These are phyloP conservation scores for Millerozyma miso DNA, from an alignment of 805 yeast genomes.

Conservation along the genomic window DNA sequence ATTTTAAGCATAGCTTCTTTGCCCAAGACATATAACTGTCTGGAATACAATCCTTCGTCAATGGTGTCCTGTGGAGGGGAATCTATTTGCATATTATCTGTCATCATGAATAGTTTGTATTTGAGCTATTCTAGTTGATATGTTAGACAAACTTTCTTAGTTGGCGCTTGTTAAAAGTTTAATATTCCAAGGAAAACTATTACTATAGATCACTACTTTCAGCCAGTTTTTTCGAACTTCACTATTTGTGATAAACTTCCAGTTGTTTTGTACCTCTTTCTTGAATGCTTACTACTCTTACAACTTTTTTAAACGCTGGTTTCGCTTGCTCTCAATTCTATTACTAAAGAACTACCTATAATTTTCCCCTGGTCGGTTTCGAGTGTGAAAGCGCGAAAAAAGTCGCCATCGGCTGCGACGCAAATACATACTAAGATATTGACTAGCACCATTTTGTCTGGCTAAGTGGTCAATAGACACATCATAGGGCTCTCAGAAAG, in stretches of 20 bases:
- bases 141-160: background rate
- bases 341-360: background rate
- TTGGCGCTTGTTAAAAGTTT: background rate
- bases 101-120: constrained; percentile 9
- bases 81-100: constrained; percentile 39
- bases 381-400: background rate
- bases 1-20: constrained; percentile 97
- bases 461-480: too few relatives aligned
- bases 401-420: background rate
- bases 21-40: constrained; percentile 94
- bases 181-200: background rate
- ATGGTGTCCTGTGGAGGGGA: constrained; percentile 46
- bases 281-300: background rate
- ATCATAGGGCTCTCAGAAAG: too few relatives aligned
- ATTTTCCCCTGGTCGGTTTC: background rate
- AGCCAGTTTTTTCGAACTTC: background rate
- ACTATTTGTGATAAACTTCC: background rate
- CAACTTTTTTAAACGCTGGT: background rate
- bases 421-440: too few relatives aligned
- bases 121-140: background rate
- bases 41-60: constrained; percentile 92
- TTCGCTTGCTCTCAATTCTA: background rate
- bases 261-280: background rate
- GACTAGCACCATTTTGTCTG: too few relatives aligned
- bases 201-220: background rate